A percentile compares a stretch with the other conserved stretches of the same genome.
These are phyloP conservation scores for Zygotorulaspora florentina DNA, from an alignment of 805 yeast genomes.

Conservation along the genomic window DNA sequence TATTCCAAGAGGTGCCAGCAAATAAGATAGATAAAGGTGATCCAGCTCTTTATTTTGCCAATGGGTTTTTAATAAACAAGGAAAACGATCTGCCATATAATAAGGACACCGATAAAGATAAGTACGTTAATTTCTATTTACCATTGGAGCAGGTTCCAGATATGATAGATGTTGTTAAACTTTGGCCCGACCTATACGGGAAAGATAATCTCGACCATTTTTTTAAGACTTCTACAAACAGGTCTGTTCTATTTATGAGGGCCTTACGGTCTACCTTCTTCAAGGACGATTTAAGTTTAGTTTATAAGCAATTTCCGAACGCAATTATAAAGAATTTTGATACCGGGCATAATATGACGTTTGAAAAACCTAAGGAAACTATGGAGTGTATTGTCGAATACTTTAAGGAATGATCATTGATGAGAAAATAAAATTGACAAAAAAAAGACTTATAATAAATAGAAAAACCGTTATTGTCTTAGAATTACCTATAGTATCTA, in stretches of 20 bases:
- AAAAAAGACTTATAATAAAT: background rate
- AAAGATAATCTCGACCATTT: slow-evolving; percentile 6
- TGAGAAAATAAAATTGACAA: background rate
- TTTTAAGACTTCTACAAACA: slow-evolving; percentile 11
- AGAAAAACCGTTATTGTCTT: background rate
- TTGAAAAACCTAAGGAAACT: slow-evolving; percentile 26
- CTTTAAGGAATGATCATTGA: slow-evolving; percentile 8
- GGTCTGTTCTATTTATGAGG: slow-evolving; percentile 42
- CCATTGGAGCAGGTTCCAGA: slow-evolving; percentile 29
- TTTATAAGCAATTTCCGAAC: slow-evolving; percentile 26
- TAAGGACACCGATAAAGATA: slow-evolving; percentile 10
- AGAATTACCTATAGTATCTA: too few relatives aligned
- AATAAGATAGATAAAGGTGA: slow-evolving; percentile 16
- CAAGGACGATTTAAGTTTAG: slow-evolving; percentile 25
- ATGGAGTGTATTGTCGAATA: slow-evolving; percentile 17
- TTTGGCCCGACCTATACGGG: slow-evolving; percentile 22
- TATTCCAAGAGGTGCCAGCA: slow-evolving; percentile 19
- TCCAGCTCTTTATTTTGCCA: slow-evolving; percentile 27
- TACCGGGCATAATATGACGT: slow-evolving; percentile 31
- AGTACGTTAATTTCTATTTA: slow-evolving; percentile 17
- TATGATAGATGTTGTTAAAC: slow-evolving; percentile 20
- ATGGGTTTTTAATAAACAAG: slow-evolving; percentile 27
- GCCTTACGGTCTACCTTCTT: slow-evolving; percentile 44
- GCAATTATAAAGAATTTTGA: slow-evolving; percentile 24
- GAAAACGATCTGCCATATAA: slow-evolving; percentile 12